Evolutionary conservation across 352 stramenopile genomes (phyloP).

Genomic region (Thalassiosira oceanica): DNA sequence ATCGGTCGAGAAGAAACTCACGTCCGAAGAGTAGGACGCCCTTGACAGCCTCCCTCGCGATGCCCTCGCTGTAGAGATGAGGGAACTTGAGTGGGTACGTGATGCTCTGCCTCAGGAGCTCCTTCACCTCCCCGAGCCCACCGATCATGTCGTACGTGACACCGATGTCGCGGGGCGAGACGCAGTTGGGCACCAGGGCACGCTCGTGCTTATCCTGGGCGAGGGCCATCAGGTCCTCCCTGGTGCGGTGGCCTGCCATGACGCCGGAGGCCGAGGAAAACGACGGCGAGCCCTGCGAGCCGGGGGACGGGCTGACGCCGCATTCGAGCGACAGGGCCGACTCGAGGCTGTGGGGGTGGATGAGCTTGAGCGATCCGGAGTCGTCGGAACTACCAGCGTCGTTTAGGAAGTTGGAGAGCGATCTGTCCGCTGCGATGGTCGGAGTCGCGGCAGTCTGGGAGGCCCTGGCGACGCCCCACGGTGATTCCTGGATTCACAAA

Average conservation of each 20-base stretch:
- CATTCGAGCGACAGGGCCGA: slow-evolving; percentile 65
- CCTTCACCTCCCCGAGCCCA: slow-evolving; percentile 85
- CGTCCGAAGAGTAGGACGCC: slow-evolving; percentile 87
- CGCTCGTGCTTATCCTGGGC: slow-evolving; percentile 85
- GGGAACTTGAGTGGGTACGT: slow-evolving; percentile 88
- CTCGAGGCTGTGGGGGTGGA: slow-evolving; percentile 77
- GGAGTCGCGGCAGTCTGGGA: background rate
- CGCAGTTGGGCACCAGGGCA: slow-evolving; percentile 80
- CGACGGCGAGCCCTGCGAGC: slow-evolving; percentile 53
- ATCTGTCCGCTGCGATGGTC: slow-evolving; percentile 27
- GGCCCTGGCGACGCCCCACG: slow-evolving; percentile 40
- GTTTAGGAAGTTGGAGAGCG: slow-evolving; percentile 43
- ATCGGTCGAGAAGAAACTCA: no score
- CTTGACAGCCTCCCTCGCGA: slow-evolving; percentile 86
- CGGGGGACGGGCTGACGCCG: slow-evolving; percentile 66
- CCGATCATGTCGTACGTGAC: slow-evolving; percentile 89
- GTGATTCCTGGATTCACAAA: slow-evolving; percentile 43
- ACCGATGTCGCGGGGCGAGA: slow-evolving; percentile 84
- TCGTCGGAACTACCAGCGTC: slow-evolving; percentile 10
- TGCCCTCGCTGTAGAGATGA: slow-evolving; percentile 85
- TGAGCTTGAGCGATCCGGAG: slow-evolving; percentile 31
- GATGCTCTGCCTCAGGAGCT: slow-evolving; percentile 85
- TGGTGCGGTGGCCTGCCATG: slow-evolving; percentile 55
- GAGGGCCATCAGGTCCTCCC: slow-evolving; percentile 74
- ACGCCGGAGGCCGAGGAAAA: slow-evolving; percentile 23